Conservation (phyloP, 768 basidiomycete genomes). For the Goffeauzyma gilvescens region DNA sequence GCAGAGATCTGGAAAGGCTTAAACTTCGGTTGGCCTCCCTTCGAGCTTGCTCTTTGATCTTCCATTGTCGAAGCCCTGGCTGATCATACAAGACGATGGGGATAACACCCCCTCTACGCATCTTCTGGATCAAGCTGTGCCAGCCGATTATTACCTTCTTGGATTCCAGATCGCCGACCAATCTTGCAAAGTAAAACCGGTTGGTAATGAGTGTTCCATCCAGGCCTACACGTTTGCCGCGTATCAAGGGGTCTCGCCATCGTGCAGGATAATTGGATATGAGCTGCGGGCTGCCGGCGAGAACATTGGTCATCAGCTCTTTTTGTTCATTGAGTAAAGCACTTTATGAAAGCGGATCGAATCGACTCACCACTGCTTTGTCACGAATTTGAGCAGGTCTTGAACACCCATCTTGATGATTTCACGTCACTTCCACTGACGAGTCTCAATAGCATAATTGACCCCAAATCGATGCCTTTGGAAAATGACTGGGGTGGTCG, state of each 20-base stretch:
- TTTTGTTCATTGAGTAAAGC: not conserved
- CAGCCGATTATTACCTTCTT: conserved; percentile 27
- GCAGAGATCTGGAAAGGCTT: conserved; percentile 14
- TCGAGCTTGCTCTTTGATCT: conserved; percentile 20
- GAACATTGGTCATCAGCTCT: conserved; percentile 1
- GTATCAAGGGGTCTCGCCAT: conserved; percentile 22
- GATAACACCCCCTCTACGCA: conserved; percentile 20
- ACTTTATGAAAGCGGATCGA: too few relatives aligned
- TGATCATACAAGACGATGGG: conserved; percentile 29
- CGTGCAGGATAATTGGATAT: conserved; percentile 13
- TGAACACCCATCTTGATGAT: conserved; percentile 21
- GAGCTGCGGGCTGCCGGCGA: conserved; percentile 10
- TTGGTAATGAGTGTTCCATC: conserved; percentile 29
- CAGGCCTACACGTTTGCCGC: conserved; percentile 24
- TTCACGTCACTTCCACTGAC: not conserved
- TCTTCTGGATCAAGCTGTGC: conserved; percentile 20
- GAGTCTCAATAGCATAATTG: too few relatives aligned
- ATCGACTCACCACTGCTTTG: conserved; percentile 19
- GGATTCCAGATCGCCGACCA: conserved; percentile 16
- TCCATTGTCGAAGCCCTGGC: conserved; percentile 25
- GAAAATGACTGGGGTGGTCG: too few relatives aligned
- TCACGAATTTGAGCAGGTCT: conserved; percentile 18
- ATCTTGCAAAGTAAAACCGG: conserved; percentile 21
- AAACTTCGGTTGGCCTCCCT: conserved; percentile 12
- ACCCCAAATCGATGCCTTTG: too few relatives aligned